These are phyloP conservation scores for Candida neerlandica DNA, from an alignment of 1,139 yeast genomes.

Conservation along the genomic window DNA sequence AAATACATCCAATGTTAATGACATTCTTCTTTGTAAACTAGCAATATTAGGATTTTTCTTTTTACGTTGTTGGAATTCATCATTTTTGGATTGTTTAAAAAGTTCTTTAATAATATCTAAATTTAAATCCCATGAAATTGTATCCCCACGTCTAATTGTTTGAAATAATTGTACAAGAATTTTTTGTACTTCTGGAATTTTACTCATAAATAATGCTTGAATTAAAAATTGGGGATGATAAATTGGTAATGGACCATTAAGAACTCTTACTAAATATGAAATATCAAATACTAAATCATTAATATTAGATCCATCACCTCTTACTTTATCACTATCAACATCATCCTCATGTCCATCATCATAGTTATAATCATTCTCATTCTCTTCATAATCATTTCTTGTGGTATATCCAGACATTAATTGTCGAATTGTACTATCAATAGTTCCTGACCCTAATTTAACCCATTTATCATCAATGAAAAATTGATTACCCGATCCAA, in stretches of 20 bases:
- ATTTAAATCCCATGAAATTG: conserved; percentile 39
- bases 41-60: too few relatives aligned
- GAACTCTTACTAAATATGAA: conserved; percentile 64
- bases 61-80: conserved; percentile 3
- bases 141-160: conserved; percentile 44
- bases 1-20: conserved; percentile 28
- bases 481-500: conserved; percentile 89
- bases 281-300: conserved; percentile 34
- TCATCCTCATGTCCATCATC: neutral
- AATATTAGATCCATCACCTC: neutral
- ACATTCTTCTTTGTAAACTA: conserved; percentile 25
- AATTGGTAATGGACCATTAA: conserved; percentile 87
- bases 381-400: conserved; percentile 22
- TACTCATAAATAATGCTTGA: conserved; percentile 71
- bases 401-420: conserved; percentile 53
- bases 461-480: conserved; percentile 75
- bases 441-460: conserved; percentile 30
- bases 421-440: conserved; percentile 42
- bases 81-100: conserved; percentile 10
- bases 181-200: conserved; percentile 56
- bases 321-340: neutral
- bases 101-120: conserved; percentile 28
- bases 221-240: conserved; percentile 91
- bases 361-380: conserved; percentile 34
- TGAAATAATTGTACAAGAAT: conserved; percentile 58